Conservation (phyloP, 257 asterid species). For the Buddleja alternifolia region DNA sequence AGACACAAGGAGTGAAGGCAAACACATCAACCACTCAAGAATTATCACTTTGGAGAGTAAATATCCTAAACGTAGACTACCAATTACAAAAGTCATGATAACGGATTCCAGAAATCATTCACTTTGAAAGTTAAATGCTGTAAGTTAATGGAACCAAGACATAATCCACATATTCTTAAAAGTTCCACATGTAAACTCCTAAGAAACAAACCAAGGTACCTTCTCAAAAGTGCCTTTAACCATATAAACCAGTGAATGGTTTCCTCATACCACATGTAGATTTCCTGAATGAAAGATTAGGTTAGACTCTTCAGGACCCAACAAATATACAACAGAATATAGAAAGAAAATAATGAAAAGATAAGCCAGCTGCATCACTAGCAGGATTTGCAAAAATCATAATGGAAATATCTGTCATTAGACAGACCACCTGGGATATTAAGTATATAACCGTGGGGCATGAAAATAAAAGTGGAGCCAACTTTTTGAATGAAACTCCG, state of each 20-base stretch:
- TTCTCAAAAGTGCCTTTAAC: constrained; percentile 90
- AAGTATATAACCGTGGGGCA: not conserved
- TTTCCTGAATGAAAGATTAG: constrained; percentile 87
- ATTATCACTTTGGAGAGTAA: not conserved
- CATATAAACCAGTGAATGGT: constrained; percentile 90
- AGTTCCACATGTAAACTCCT: constrained; percentile 66
- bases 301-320: constrained; percentile 80
- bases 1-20: constrained; percentile 2
- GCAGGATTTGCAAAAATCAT: constrained; percentile 22
- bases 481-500: constrained; percentile 23
- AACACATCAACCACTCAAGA: constrained; percentile 6
- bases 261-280: constrained; percentile 85
- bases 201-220: constrained; percentile 94
- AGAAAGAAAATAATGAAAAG: constrained; percentile 21
- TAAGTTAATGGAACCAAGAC: constrained; percentile 20
- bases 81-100: constrained; percentile 1
- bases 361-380: constrained; percentile 20
- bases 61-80: constrained; percentile 15
- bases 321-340: constrained; percentile 32
- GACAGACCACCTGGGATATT: constrained; percentile 24
- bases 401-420: constrained; percentile 17
- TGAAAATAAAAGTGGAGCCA: constrained; percentile 26
- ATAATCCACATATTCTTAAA: constrained; percentile 30
- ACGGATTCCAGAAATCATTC: not conserved
- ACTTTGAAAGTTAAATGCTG: constrained; percentile 17